Percentiles rank a stretch among this genome's conserved stretches.
Conservation (phyloP, 345 rosid species). For the Cardamine chenopodiifolia region DNA sequence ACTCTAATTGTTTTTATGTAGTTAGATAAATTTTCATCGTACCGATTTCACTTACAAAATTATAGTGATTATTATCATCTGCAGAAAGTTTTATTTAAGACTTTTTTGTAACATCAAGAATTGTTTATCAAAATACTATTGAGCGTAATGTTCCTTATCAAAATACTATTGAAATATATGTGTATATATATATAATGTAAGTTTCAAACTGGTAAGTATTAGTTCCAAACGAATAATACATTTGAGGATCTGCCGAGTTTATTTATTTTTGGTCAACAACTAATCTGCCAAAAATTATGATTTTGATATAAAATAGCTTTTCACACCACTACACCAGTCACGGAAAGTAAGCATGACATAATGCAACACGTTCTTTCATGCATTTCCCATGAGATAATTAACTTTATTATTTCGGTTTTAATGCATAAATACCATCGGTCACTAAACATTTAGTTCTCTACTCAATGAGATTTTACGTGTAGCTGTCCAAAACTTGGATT, state of each 20-base stretch:
- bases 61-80: too few species aligned
- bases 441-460: constrained; percentile 15
- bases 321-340: constrained; percentile 27
- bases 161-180: too few species aligned
- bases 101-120: too few species aligned
- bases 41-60: too few species aligned
- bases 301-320: constrained; percentile 15
- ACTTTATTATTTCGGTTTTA: constrained; percentile 28
- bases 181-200: too few species aligned
- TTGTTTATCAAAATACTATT: too few species aligned
- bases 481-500: constrained; percentile 21
- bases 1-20: too few species aligned
- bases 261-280: constrained; percentile 18
- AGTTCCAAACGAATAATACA: not conserved
- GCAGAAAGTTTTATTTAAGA: too few species aligned
- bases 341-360: constrained; percentile 31
- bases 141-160: too few species aligned
- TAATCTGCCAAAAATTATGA: constrained; percentile 11
- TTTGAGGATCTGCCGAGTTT: not conserved
- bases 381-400: constrained; percentile 35
- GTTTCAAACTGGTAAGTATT: not conserved
- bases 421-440: constrained; percentile 27
- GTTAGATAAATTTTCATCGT: too few species aligned
- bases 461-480: not conserved
- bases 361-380: constrained; percentile 37